phyloP scores from a whole-genome alignment of 2,329 filamentous ascomycete genomes.

The Neocucurbitaria cava region DNA sequence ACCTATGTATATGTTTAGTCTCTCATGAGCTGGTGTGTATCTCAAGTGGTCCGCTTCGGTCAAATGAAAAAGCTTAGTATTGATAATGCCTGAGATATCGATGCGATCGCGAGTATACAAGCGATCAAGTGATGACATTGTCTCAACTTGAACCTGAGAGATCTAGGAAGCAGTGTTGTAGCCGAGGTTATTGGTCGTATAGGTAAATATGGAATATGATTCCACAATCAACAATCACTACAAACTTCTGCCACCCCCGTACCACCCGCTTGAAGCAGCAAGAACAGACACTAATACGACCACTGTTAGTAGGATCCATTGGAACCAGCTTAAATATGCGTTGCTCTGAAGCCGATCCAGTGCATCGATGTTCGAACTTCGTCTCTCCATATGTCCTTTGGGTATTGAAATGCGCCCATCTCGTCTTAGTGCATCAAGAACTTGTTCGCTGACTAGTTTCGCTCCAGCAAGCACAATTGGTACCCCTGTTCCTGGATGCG shows the following conservation, averaged over 20 bases:
- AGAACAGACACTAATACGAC: constrained; percentile 6
- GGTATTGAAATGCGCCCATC: constrained; percentile 50
- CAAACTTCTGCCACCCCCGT: not conserved
- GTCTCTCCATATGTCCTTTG: constrained; percentile 3
- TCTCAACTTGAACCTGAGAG: not conserved
- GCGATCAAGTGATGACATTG: not conserved
- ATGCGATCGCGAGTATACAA: not conserved
- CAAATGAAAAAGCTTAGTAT: too few species aligned
- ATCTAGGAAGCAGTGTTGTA: not conserved
- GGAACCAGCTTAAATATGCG: constrained; percentile 21
- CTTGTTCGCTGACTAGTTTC: constrained; percentile 65
- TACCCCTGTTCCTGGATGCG: constrained; percentile 78
- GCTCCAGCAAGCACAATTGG: constrained; percentile 75
- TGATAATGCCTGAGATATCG: not conserved
- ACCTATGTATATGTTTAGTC: too few species aligned
- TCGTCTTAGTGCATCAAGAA: constrained; percentile 50
- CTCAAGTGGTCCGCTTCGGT: too few species aligned
- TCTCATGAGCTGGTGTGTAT: too few species aligned
- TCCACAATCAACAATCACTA: not conserved
- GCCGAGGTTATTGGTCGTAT: too few species aligned
- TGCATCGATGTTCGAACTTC: constrained; percentile 1
- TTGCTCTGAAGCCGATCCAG: constrained; percentile 27
- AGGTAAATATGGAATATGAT: too few species aligned
- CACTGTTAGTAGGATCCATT: constrained; percentile 20
- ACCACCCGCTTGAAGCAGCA: not conserved